phyloP scores from a whole-genome alignment of 345 rosid species.

The Syzygium jambos region DNA sequence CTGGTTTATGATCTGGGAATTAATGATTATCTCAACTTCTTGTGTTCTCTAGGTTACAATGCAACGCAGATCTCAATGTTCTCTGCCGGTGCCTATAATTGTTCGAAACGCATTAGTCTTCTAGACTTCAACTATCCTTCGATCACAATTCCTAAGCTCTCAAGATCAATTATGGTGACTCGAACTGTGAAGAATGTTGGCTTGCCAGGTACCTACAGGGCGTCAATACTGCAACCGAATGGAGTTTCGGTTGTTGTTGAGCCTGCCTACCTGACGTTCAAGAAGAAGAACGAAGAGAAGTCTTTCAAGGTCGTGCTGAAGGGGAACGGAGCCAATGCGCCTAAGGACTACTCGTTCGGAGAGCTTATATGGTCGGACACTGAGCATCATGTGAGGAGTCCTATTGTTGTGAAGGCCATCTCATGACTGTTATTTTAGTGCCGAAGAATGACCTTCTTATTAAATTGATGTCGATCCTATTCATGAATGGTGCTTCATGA shows the following conservation, averaged over 20 bases:
- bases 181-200: constrained; percentile 71
- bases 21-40: constrained; percentile 58
- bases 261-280: constrained; percentile 28
- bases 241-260: constrained; percentile 47
- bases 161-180: constrained; percentile 19
- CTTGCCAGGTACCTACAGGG: constrained; percentile 51
- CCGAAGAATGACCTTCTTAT: background rate
- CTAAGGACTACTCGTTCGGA: background rate
- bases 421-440: background rate
- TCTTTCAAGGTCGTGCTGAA: constrained; percentile 25
- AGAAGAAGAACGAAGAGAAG: constrained; percentile 47
- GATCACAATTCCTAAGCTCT: constrained; percentile 39
- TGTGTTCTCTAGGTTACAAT: constrained; percentile 61
- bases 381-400: constrained; percentile 10
- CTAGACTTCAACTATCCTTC: constrained; percentile 81
- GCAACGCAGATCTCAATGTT: constrained; percentile 30
- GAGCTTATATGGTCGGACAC: background rate
- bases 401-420: background rate
- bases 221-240: constrained; percentile 21
- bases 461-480: background rate
- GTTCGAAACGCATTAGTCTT: constrained; percentile 31
- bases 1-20: constrained; percentile 48
- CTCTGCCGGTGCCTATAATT: constrained; percentile 20
- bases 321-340: background rate
- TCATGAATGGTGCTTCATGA: background rate